These are phyloP conservation scores for Podospora bellae-mahoneyi DNA, from an alignment of 495 filamentous ascomycete genomes.

Conservation along the genomic window DNA sequence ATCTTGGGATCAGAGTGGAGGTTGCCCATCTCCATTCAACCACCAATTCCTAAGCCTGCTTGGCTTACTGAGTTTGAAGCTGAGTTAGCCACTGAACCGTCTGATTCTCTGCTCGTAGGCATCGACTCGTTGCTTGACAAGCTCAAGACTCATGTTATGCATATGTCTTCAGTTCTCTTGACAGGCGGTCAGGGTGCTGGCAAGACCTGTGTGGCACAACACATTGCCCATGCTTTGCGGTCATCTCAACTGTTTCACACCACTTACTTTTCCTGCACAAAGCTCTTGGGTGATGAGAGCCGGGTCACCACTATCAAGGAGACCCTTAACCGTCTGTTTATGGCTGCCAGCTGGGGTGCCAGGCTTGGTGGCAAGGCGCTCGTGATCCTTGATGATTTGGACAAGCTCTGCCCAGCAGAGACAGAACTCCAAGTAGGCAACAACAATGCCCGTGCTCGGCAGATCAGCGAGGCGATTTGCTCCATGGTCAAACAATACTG, in stretches of 20 bases:
- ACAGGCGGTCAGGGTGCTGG: conserved; percentile 86
- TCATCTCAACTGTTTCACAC: conserved; percentile 67
- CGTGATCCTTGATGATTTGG: conserved; percentile 87
- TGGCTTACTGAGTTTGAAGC: conserved; percentile 46
- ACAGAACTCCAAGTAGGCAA: conserved; percentile 88
- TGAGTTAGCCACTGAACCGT: conserved; percentile 50
- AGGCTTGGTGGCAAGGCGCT: conserved; percentile 76
- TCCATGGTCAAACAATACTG: conserved; percentile 81
- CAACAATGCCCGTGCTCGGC: conserved; percentile 86
- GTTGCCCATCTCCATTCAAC: conserved; percentile 66
- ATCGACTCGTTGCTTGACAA: conserved; percentile 74
- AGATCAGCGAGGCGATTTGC: conserved; percentile 86
- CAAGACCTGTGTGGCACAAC: conserved; percentile 68
- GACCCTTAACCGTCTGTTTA: conserved; percentile 74
- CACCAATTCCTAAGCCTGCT: conserved; percentile 59
- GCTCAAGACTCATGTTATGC: conserved; percentile 66
- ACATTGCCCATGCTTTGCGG: conserved; percentile 62
- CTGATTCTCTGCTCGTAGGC: conserved; percentile 68
- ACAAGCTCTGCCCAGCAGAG: conserved; percentile 85
- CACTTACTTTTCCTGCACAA: conserved; percentile 77
- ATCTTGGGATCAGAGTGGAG: conserved; percentile 70
- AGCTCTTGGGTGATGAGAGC: conserved; percentile 81
- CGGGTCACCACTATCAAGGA: conserved; percentile 89
- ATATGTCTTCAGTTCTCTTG: conserved; percentile 83
- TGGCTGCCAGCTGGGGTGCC: conserved; percentile 84